Conservation (phyloP, 495 filamentous ascomycete species). For the Astrothelium macrocarpum region DNA sequence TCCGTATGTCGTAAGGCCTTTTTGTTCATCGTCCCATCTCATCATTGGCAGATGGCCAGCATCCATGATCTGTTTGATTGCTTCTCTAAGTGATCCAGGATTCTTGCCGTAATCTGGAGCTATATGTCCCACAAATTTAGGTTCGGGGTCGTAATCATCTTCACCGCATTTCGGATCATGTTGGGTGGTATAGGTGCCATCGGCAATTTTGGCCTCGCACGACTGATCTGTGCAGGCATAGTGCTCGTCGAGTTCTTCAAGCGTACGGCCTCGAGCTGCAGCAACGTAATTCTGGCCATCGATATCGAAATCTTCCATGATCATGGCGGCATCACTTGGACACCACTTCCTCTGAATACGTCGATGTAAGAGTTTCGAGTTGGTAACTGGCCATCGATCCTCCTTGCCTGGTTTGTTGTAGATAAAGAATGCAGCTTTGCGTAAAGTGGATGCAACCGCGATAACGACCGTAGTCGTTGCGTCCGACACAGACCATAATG, state of each 20-base stretch:
- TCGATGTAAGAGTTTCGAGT: slow-evolving; percentile 1
- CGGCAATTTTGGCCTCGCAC: slow-evolving; percentile 9
- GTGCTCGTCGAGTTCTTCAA: slow-evolving; percentile 8
- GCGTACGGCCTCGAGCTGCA: neutral
- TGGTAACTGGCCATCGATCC: slow-evolving; percentile 10
- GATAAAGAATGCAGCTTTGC: slow-evolving; percentile 8
- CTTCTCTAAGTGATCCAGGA: slow-evolving; percentile 1
- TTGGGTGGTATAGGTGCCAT: slow-evolving; percentile 8
- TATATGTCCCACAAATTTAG: slow-evolving; percentile 7
- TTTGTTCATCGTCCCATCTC: slow-evolving; percentile 8
- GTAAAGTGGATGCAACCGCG: slow-evolving; percentile 5
- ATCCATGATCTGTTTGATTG: slow-evolving; percentile 5
- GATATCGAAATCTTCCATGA: slow-evolving; percentile 11
- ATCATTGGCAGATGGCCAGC: slow-evolving; percentile 1
- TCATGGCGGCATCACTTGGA: slow-evolving; percentile 7
- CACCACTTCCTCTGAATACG: slow-evolving; percentile 10
- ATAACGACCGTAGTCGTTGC: slow-evolving; percentile 7
- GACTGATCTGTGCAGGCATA: slow-evolving; percentile 10
- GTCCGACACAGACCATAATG: slow-evolving; percentile 7
- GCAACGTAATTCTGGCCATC: slow-evolving; percentile 10
- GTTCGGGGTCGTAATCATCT: slow-evolving; percentile 8
- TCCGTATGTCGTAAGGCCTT: slow-evolving; percentile 6
- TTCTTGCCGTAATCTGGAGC: slow-evolving; percentile 6
- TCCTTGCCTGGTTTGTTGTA: slow-evolving; percentile 8
- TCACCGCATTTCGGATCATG: neutral